Evolutionary conservation across 2,329 filamentous ascomycete genomes (phyloP).

Genomic region (Colletotrichum tanaceti): DNA sequence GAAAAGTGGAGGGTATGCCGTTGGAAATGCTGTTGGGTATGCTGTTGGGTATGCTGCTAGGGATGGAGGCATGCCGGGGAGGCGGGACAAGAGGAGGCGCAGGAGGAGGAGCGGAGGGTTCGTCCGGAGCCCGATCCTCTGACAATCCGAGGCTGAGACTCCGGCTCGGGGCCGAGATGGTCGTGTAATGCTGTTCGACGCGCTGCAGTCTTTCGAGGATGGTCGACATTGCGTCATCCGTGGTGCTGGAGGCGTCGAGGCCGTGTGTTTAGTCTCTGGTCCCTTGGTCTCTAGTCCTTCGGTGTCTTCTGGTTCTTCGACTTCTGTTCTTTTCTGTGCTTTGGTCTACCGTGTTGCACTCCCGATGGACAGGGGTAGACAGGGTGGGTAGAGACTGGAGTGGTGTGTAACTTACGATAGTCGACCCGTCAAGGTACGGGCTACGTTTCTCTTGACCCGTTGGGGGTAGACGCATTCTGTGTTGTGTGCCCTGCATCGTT

Average conservation of each 20-base stretch:
- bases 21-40: no score
- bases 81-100: slow-evolving; percentile 22
- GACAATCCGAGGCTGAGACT: no score
- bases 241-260: slow-evolving; percentile 22
- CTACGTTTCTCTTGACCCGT: slow-evolving; percentile 45
- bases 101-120: slow-evolving; percentile 16
- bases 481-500: slow-evolving; percentile 45
- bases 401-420: slow-evolving; percentile 27
- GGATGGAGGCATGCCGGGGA: slow-evolving; percentile 20
- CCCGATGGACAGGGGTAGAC: no score
- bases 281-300: background rate
- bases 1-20: slow-evolving; percentile 30
- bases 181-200: slow-evolving; percentile 44
- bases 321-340: no score
- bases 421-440: slow-evolving; percentile 38
- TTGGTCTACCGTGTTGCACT: background rate
- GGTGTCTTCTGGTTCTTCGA: no score
- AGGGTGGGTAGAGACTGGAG: no score
- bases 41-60: slow-evolving; percentile 5
- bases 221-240: slow-evolving; percentile 42
- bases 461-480: slow-evolving; percentile 46
- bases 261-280: slow-evolving; percentile 18
- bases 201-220: slow-evolving; percentile 49
- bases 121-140: background rate
- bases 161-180: background rate